Evolutionary conservation across 169 alveolate species (phyloP), one percentile per base, ranked within the genome.

Genomic region (Eimeria necatrix): DNA sequence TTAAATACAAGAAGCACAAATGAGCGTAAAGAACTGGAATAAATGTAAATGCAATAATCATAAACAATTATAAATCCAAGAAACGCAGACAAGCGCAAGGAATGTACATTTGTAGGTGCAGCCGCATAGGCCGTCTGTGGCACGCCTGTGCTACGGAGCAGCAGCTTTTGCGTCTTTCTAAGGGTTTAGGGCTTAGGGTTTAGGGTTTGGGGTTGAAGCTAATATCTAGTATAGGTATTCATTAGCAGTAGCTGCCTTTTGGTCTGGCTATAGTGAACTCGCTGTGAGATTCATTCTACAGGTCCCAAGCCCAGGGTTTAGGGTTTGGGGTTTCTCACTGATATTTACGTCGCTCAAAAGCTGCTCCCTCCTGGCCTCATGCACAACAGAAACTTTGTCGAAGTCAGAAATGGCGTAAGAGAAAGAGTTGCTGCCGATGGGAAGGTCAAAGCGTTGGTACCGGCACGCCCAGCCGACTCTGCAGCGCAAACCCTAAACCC

Each of bases 401-500:
- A 90, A 81, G 94, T 95, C 97, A 48, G 97, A 95, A 46, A 96
- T 49, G 22, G 96, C 97, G 84, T 78, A 96, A 22, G 97, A 95
- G 76, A 91, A 97, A 74, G 94, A 86, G 84, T 96, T 96, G 22
- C 94, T 73, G 64, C 98, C 98, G 71, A 97, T 95, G 18, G 98
- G 98, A 83, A 94, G 73, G 61, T 96, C 98, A 95, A 97, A 97
- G 56, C 97, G 91, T 96, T 97, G 98, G 94, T 97, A 97, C 74
- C 98, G 96, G 83, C 98, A 97, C 20, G 98, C 98, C 96, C 96
- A 97, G n/a, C 98, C 98, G 24, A 97, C 98, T 95, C 98, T 96
- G 86, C 91, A 78, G 3, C 41, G 41, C 41, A 32, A 32, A 24
- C 49, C 3, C 18, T 20, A 73, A n/a, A 73, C 53, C 2, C 84